phyloP scores from a whole-genome alignment of 2,329 filamentous ascomycete genomes.

The Paracoccidioides brasiliensis region DNA sequence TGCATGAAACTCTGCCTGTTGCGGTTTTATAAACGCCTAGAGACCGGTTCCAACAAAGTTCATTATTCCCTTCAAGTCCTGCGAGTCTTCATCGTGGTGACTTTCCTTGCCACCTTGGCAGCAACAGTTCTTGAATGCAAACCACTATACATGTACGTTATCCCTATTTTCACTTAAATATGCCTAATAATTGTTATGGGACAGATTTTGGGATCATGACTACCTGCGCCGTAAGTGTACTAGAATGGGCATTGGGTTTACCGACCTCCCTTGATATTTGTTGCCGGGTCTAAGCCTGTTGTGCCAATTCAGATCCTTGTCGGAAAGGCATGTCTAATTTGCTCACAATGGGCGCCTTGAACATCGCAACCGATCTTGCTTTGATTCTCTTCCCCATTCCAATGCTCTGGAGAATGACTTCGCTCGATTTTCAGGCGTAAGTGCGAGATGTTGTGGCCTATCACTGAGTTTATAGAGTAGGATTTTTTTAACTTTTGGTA shows the following conservation, averaged over 20 bases:
- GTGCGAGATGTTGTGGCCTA: not conserved
- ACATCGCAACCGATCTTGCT: slow-evolving; percentile 11
- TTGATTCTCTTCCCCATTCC: slow-evolving; percentile 12
- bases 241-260: not conserved
- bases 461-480: not conserved
- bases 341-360: slow-evolving; percentile 9
- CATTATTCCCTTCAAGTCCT: slow-evolving; percentile 9
- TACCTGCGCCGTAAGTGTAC: not conserved
- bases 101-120: slow-evolving; percentile 7
- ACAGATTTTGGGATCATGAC: not conserved
- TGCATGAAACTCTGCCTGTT: slow-evolving; percentile 12
- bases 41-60: slow-evolving; percentile 11
- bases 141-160: slow-evolving; percentile 3
- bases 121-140: slow-evolving; percentile 11
- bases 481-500: not conserved
- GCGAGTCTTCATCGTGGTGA: slow-evolving; percentile 6
- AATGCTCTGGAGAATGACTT: slow-evolving; percentile 11
- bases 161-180: not conserved
- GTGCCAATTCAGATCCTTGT: slow-evolving; percentile 6
- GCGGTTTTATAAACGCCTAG: slow-evolving; percentile 10
- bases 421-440: slow-evolving; percentile 9
- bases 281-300: not conserved
- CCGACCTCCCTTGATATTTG: not conserved
- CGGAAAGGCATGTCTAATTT: slow-evolving; percentile 9
- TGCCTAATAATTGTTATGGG: not conserved